Percentiles rank a stretch among this genome's conserved stretches.
These are phyloP conservation scores for Solanum sitiens DNA, from an alignment of 257 asterid genomes.

Conservation along the genomic window DNA sequence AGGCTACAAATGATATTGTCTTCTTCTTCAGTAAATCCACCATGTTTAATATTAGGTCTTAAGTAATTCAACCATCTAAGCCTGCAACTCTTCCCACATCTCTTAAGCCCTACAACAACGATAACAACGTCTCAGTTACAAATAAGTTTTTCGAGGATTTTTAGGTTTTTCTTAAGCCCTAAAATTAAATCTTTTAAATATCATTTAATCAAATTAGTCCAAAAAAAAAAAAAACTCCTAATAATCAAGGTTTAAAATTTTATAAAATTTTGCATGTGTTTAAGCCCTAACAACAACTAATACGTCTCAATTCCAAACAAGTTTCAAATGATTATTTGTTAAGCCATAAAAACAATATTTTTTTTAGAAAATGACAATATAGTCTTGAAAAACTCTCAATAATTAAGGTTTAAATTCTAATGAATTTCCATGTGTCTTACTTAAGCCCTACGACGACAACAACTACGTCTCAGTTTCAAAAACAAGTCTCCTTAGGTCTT, in stretches of 20 bases:
- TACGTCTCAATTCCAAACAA: neutral
- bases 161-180: conserved; percentile 45
- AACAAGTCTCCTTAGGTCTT: neutral
- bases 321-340: neutral
- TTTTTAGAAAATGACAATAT: neutral
- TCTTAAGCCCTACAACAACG: conserved; percentile 53
- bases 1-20: conserved; percentile 91
- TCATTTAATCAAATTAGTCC: neutral
- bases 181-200: neutral
- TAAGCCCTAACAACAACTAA: neutral
- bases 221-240: neutral
- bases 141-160: neutral
- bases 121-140: neutral
- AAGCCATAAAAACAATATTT: neutral
- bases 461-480: neutral
- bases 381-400: neutral
- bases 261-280: neutral
- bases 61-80: conserved; percentile 86
- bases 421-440: neutral
- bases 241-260: neutral
- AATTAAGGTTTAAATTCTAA: neutral
- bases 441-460: neutral
- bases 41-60: conserved; percentile 87
- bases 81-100: conserved; percentile 98
- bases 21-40: conserved; percentile 97